These are phyloP conservation scores for Colletotrichum costaricense DNA, from an alignment of 2,329 filamentous ascomycete genomes.

Conservation along the genomic window DNA sequence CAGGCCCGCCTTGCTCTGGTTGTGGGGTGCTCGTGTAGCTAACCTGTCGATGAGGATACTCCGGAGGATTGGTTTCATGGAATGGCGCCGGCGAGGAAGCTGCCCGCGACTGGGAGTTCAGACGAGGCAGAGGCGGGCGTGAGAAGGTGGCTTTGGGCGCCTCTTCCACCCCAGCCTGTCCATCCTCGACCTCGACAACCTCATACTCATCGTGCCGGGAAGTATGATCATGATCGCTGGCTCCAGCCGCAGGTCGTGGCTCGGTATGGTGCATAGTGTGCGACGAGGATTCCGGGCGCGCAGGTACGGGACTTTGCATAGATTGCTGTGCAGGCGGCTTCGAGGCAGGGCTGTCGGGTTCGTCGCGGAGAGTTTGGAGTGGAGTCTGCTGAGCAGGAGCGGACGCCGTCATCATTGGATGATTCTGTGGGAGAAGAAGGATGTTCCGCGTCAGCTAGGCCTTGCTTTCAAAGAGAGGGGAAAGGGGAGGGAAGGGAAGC, in stretches of 20 bases:
- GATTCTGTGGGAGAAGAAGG: constrained; percentile 10
- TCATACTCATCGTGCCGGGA: constrained; percentile 34
- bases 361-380: constrained; percentile 22
- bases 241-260: neutral
- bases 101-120: constrained; percentile 36
- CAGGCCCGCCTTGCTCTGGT: constrained; percentile 28
- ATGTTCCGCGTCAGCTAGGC: constrained; percentile 22
- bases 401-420: constrained; percentile 32
- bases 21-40: constrained; percentile 24
- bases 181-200: constrained; percentile 34
- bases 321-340: constrained; percentile 6
- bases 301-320: constrained; percentile 24
- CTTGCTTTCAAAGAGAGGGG: constrained; percentile 4
- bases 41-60: constrained; percentile 4
- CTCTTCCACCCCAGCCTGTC: constrained; percentile 15
- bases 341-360: constrained; percentile 21
- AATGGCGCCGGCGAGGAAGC: constrained; percentile 16
- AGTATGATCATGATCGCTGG: constrained; percentile 24
- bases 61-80: constrained; percentile 17
- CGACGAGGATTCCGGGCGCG: constrained; percentile 12
- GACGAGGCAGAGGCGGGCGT: constrained; percentile 30
- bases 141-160: constrained; percentile 17
- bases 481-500: neutral
- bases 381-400: constrained; percentile 31
- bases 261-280: constrained; percentile 25